Evolutionary conservation across 306 rosid species (phyloP), one percentile per base, ranked within the genome.

Genomic region (Gillenia trifoliata): DNA sequence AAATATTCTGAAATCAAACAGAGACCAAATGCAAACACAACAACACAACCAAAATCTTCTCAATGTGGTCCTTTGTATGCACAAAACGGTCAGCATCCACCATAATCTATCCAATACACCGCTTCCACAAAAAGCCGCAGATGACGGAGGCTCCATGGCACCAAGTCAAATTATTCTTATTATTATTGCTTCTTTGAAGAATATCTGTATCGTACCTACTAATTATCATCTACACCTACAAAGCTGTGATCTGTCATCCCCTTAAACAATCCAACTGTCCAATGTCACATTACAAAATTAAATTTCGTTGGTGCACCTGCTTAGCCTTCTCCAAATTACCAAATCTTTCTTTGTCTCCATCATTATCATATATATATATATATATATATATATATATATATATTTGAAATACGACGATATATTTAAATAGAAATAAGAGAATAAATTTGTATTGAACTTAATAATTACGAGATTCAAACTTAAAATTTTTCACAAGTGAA

Each of bases 101-200:
- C 68, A 4, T 1, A 28, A 55, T 29, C 31, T 8, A 36, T 19
- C 66, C 40, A 29, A 30, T 6, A 59, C 64, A 22, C 38, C 8
- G 52, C 20, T 15, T 45, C 40, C 66, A 61, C 40, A 61, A 33
- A 28, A 41, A 16, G 47, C 57, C 62, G 64, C 22, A n/a, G 23
- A 77, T 49, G 45, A 19, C 65, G 56, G 49, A 77, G 75, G 9
- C 54, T 62, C 70, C 75, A 13, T 26, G 63, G 22, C 56, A 25
- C 55, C 10, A 33, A 40, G 75, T 68, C 75, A 76, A 59, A 68
- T n/a, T 64, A 9, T 29, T 45, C 13, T 54, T n/a, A 8, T 20
- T 64, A 5, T 26, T 45, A 13, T 74, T 74, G 63, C 33, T 49
- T 22, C 56, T 5, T 34, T 77, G 26, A 36, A 77, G 10, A 25